phyloP scores from a whole-genome alignment of 176 grass and related monocot species.

The Rhynchospora breviuscula region DNA sequence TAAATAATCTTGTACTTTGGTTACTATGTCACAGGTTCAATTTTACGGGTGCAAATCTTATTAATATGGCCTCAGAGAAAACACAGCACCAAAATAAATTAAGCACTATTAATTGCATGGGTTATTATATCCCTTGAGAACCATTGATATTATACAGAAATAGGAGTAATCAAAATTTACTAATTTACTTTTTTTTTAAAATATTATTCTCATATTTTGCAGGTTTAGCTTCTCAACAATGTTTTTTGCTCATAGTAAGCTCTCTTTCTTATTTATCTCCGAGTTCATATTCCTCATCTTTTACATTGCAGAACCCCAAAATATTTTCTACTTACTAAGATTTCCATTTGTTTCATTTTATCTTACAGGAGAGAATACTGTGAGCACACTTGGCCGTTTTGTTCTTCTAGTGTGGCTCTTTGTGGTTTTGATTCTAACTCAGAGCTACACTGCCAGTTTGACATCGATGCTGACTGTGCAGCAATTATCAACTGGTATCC shows the following conservation, averaged over 20 bases:
- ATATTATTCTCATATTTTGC: slow-evolving; percentile 25
- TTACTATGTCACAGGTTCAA: background rate
- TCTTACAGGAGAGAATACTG: slow-evolving; percentile 79
- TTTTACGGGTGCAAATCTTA: background rate
- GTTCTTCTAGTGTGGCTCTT: slow-evolving; percentile 91
- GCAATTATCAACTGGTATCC: slow-evolving; percentile 74
- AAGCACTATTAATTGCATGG: background rate
- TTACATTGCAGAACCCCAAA: background rate
- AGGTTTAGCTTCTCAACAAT: slow-evolving; percentile 97
- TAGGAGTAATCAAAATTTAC: background rate
- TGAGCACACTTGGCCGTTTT: slow-evolving; percentile 66
- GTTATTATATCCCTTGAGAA: background rate
- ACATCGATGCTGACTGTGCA: slow-evolving; percentile 94
- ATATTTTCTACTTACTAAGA: background rate
- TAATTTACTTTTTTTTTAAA: background rate
- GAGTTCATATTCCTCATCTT: slow-evolving; percentile 32
- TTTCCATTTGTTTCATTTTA: background rate
- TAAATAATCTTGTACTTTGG: background rate
- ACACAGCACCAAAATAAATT: background rate
- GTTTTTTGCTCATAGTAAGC: slow-evolving; percentile 87
- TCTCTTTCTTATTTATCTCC: background rate
- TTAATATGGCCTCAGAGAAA: background rate
- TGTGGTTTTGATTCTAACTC: slow-evolving; percentile 90
- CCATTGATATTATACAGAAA: background rate
- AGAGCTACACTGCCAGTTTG: slow-evolving; percentile 92